Evolutionary conservation across 306 rosid genomes (phyloP).

Genomic region (Gastrolobium villosum): DNA sequence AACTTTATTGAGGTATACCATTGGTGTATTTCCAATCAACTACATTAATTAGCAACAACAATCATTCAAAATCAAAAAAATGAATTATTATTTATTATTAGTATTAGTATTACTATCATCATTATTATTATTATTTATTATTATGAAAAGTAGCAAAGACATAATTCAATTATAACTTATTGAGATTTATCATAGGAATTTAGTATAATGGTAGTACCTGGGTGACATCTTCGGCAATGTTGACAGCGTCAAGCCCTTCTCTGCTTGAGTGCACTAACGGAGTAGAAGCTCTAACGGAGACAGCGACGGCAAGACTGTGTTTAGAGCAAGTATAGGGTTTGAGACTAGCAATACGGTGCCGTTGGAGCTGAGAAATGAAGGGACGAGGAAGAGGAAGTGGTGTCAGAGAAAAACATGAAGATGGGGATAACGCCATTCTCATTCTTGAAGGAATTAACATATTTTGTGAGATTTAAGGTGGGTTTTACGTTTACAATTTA

Average conservation of each 20-base stretch:
- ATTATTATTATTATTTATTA: too few species aligned
- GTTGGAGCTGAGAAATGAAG: conserved; percentile 33
- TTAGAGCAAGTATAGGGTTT: conserved; percentile 32
- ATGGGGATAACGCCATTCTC: conserved; percentile 55
- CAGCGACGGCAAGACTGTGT: conserved; percentile 8
- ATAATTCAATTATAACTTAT: too few species aligned
- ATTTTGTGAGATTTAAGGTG: conserved; percentile 34
- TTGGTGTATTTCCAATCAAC: conserved; percentile 95
- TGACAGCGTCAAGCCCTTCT: conserved; percentile 75
- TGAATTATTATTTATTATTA: background rate
- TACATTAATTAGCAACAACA: conserved; percentile 45
- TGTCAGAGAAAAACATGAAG: conserved; percentile 32
- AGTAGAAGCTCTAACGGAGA: conserved; percentile 50
- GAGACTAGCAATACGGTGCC: conserved; percentile 29
- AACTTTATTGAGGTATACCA: conserved; percentile 93
- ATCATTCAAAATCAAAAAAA: background rate
- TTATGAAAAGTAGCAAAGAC: too few species aligned
- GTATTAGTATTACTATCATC: background rate
- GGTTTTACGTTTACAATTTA: conserved; percentile 57
- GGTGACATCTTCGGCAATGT: conserved; percentile 94
- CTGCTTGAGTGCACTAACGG: conserved; percentile 51
- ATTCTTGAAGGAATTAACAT: background rate
- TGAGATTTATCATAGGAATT: too few species aligned
- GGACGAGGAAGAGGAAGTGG: conserved; percentile 51
- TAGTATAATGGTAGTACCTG: conserved; percentile 60